Conservation (phyloP, 2,329 filamentous ascomycete genomes). For the Hymenoscyphus fraxineus region DNA sequence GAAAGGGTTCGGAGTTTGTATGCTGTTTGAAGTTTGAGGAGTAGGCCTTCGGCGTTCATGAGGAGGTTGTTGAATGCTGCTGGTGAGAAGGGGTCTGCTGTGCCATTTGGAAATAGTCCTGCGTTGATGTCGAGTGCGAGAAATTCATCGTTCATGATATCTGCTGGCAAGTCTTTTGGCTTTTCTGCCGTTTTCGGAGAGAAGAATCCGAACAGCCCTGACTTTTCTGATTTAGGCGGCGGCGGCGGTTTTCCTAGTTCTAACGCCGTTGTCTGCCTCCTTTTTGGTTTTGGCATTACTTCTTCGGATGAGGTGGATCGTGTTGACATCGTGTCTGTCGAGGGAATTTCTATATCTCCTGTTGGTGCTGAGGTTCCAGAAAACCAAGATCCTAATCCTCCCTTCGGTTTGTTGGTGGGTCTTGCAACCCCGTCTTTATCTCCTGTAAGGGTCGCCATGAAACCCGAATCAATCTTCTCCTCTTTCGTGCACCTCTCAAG, state of each 20-base stretch:
- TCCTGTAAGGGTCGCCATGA: conserved; percentile 31
- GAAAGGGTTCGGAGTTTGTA: conserved; percentile 51
- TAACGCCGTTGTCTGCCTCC: conserved; percentile 19
- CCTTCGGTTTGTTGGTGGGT: conserved; percentile 27
- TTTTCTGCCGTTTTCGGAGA: conserved; percentile 26
- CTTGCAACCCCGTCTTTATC: conserved; percentile 27
- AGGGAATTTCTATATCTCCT: conserved; percentile 17
- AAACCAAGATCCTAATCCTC: conserved; percentile 31
- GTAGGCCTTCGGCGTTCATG: conserved; percentile 51
- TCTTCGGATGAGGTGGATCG: conserved; percentile 20
- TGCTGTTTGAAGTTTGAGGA: conserved; percentile 54
- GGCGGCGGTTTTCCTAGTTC: conserved; percentile 14
- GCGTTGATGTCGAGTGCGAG: conserved; percentile 52
- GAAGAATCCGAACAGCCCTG: conserved; percentile 27
- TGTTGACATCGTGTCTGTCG: conserved; percentile 13
- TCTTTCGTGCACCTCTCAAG: conserved; percentile 18
- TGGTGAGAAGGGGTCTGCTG: conserved; percentile 53
- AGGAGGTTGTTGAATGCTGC: conserved; percentile 60
- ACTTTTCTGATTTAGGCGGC: conserved; percentile 14
- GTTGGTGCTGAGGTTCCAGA: conserved; percentile 26
- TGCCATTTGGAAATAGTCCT: conserved; percentile 48
- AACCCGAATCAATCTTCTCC: conserved; percentile 20
- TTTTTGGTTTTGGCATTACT: conserved; percentile 20
- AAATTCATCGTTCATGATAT: conserved; percentile 45
- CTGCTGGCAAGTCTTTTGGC: conserved; percentile 26